A percentile compares a stretch with the other conserved stretches of the same genome.
These are phyloP conservation scores for Ganoderma resinaceum DNA, from an alignment of 1,284 basidiomycete genomes.

Conservation along the genomic window DNA sequence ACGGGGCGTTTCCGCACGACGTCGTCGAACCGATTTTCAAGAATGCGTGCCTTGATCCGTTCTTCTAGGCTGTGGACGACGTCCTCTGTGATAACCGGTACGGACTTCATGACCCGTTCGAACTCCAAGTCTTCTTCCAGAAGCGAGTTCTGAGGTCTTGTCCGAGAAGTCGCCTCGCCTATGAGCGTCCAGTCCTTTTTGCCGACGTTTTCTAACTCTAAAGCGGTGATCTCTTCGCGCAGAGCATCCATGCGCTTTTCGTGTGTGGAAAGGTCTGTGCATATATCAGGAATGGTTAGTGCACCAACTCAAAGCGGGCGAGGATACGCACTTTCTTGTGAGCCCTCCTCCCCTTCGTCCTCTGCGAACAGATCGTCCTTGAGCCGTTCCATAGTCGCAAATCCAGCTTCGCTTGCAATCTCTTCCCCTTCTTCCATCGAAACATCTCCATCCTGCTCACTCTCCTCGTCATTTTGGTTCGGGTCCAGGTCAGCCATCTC, in stretches of 20 bases:
- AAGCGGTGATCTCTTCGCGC: conserved; percentile 69
- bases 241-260: conserved; percentile 69
- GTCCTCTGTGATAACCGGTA: conserved; percentile 93
- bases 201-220: conserved; percentile 77
- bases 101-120: conserved; percentile 87
- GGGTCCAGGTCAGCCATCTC: conserved; percentile 34
- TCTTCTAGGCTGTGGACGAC: conserved; percentile 86
- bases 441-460: conserved; percentile 30
- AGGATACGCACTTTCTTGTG: conserved; percentile 16
- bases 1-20: conserved; percentile 82
- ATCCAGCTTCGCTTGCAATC: conserved; percentile 29
- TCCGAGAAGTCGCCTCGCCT: conserved; percentile 87
- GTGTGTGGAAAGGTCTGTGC: conserved; percentile 60
- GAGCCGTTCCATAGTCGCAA: conserved; percentile 58
- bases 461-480: conserved; percentile 39
- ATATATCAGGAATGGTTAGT: neutral
- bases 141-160: conserved; percentile 91
- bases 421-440: conserved; percentile 38
- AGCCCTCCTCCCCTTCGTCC: conserved; percentile 52
- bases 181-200: conserved; percentile 89
- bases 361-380: conserved; percentile 74
- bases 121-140: conserved; percentile 97
- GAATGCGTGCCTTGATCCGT: conserved; percentile 89
- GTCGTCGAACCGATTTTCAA: conserved; percentile 91
- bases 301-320: neutral